Base-by-base conservation (phyloP, 2,329 filamentous ascomycete species). In the Aspergillus hiratsukae region DNA sequence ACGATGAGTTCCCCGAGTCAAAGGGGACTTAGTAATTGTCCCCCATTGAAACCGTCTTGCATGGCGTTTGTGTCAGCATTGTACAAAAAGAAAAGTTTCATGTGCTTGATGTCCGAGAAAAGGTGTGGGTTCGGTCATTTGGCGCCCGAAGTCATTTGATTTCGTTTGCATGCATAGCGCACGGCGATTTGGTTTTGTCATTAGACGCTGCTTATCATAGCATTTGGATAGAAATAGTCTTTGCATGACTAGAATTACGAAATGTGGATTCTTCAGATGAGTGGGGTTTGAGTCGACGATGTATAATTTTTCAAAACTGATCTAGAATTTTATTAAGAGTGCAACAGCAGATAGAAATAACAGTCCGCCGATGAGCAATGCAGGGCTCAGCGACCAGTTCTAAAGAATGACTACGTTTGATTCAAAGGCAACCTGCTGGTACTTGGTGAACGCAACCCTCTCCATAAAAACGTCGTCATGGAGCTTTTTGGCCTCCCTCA, bases 1-100 rank as follows among this genome's bases (percentile, higher is more conserved):
- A 91, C 67, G 94, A 99, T 71, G 91, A 97, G 76, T 99, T 99
- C 73, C 91, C 91, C 4, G 73, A 76, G 56, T 68, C 65, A 41
- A 73, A 70, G 61, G 74, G 73, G 28, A 66, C 66, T 51, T 76
- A 66, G 57, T 37, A 37, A 17, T 37, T 14, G 17, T 28, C 46
- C 11, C 53, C 9, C 11, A 52, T 40, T 48, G 43, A 3, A 7
- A 46, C 21, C 31, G 11, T 35, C 14, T 35, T 35, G 11, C 31
- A 35, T 11, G 11, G 31, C 31, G 5, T 35, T 17, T 11, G 21
- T 29, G 49, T 40, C 46, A 49, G 58, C 54, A 21, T 21, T 49
- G 5, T 40, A 45, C 29, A 10, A 43, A 19, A 51, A 19, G 27
- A 51, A 31, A 40, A 41, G 28, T 23, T 21, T 48, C 9, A 45